A percentile compares a stretch with the other conserved stretches of the same genome.
phyloP scores from a whole-genome alignment of 2,329 filamentous ascomycete species.

The Alternaria longipes region DNA sequence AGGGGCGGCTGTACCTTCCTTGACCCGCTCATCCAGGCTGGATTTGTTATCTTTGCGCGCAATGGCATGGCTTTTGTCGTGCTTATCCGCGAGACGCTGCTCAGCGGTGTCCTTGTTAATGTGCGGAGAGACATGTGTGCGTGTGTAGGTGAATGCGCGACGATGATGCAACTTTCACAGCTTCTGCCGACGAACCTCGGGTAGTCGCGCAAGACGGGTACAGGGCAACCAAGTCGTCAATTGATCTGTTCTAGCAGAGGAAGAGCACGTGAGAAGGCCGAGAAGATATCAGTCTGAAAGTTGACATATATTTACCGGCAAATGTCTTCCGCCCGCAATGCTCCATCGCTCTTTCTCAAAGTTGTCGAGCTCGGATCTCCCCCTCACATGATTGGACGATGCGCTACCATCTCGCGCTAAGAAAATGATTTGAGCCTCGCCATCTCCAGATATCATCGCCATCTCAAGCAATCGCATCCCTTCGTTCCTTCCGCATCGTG shows the following conservation, averaged over 20 bases:
- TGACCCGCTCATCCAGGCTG: constrained; percentile 62
- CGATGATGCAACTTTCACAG: constrained; percentile 44
- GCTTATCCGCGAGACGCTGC: constrained; percentile 46
- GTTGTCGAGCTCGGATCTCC: constrained; percentile 27
- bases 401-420: constrained; percentile 38
- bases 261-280: no score
- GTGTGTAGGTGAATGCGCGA: constrained; percentile 16
- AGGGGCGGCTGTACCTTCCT: constrained; percentile 57
- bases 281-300: not conserved
- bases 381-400: constrained; percentile 31
- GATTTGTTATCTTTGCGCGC: constrained; percentile 75
- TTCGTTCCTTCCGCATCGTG: constrained; percentile 12
- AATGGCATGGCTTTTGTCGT: constrained; percentile 72
- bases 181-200: constrained; percentile 49
- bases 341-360: constrained; percentile 6
- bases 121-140: constrained; percentile 58
- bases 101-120: constrained; percentile 52
- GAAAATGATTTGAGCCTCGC: constrained; percentile 41
- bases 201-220: constrained; percentile 35
- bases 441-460: constrained; percentile 26
- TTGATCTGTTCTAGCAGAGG: not conserved
- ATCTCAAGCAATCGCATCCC: constrained; percentile 39
- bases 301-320: constrained; percentile 12
- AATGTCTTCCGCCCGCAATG: constrained; percentile 27
- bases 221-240: not conserved